A percentile compares a stretch with the other conserved stretches of the same genome.
These are phyloP conservation scores for Annulohypoxylon moriforme DNA, from an alignment of 495 filamentous ascomycete species.

Conservation along the genomic window DNA sequence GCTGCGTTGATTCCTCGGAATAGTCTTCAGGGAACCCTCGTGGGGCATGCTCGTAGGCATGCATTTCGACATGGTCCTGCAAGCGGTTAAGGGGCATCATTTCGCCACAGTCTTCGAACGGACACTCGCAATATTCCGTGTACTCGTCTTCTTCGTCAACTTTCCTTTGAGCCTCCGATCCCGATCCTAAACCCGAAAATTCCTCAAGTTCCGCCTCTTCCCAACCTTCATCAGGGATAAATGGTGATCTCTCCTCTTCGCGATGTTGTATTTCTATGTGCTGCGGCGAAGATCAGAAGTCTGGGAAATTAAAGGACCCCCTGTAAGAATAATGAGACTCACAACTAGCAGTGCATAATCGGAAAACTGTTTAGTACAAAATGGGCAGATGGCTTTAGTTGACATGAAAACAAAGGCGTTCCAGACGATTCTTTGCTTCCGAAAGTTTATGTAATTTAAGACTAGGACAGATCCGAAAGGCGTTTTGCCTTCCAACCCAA, in stretches of 20 bases:
- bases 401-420: background rate
- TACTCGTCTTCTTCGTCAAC: conserved; percentile 46
- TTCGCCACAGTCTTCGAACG: conserved; percentile 78
- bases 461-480: background rate
- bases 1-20: conserved; percentile 26
- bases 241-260: conserved; percentile 65
- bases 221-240: conserved; percentile 52
- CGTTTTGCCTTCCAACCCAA: background rate
- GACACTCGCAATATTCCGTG: conserved; percentile 71
- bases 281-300: conserved; percentile 32
- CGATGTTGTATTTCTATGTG: conserved; percentile 70
- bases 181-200: background rate
- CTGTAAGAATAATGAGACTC: conserved; percentile 19
- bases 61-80: conserved; percentile 78
- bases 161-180: background rate
- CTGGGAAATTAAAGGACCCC: background rate
- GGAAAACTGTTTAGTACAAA: conserved; percentile 55
- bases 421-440: background rate
- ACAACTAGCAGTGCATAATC: conserved; percentile 58
- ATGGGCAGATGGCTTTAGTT: conserved; percentile 51
- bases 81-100: conserved; percentile 68
- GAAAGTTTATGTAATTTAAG: background rate
- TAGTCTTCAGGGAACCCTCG: conserved; percentile 50
- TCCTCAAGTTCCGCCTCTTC: background rate
- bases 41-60: conserved; percentile 69